A percentile compares a stretch with the other conserved stretches of the same genome.
Evolutionary conservation across 164 flowering plant genomes (phyloP).

Genomic region (Tinospora cordifolia): DNA sequence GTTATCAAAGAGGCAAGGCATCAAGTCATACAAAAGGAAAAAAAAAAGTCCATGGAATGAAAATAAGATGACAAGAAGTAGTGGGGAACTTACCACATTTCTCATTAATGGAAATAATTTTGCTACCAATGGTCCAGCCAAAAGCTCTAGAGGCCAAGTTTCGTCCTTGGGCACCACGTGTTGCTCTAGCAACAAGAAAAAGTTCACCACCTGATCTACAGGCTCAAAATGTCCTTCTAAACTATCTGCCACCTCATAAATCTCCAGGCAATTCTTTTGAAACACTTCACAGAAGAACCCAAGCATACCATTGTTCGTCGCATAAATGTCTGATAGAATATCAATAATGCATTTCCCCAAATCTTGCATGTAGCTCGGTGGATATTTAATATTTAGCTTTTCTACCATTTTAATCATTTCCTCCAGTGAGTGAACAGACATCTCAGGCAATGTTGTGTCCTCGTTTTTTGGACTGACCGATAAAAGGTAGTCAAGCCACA

Average conservation of each 20-base stretch:
- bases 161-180: constrained; percentile 53
- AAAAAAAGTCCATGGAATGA: neutral
- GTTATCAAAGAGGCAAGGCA: neutral
- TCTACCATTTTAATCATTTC: constrained; percentile 21
- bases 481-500: constrained; percentile 64
- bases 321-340: constrained; percentile 44
- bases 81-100: constrained; percentile 51
- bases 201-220: constrained; percentile 34
- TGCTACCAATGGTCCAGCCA: constrained; percentile 63
- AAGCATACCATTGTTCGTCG: constrained; percentile 38
- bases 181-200: constrained; percentile 47
- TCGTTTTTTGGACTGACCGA: constrained; percentile 23
- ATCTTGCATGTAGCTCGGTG: constrained; percentile 36
- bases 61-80: neutral
- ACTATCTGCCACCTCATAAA: constrained; percentile 36
- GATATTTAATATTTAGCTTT: constrained; percentile 25
- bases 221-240: constrained; percentile 20
- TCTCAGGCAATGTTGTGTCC: constrained; percentile 19
- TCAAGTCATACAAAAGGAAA: neutral
- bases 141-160: constrained; percentile 60
- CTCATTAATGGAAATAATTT: constrained; percentile 50
- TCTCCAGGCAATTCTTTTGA: constrained; percentile 41
- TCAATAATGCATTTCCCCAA: constrained; percentile 66
- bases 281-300: constrained; percentile 42
- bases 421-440: constrained; percentile 15